Percentiles rank a stretch among this genome's conserved stretches.
Evolutionary conservation across 2,329 filamentous ascomycete genomes (phyloP).

Genomic region (Mollisiaceae sp.): DNA sequence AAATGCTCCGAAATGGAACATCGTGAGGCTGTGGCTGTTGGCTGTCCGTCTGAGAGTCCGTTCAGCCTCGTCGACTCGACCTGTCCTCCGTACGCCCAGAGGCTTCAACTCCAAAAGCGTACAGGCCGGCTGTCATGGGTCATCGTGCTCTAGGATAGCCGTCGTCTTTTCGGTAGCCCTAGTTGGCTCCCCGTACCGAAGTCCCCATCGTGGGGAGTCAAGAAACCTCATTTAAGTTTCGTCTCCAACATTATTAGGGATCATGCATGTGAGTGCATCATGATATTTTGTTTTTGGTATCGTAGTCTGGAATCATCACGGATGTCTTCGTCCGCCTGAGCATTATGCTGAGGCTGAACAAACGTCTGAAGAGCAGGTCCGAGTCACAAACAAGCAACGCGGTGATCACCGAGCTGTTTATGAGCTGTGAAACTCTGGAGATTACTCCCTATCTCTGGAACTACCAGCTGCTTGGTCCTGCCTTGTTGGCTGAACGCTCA

Average conservation of each 20-base stretch:
- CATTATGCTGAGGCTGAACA: slow-evolving; percentile 4
- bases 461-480: slow-evolving; percentile 5
- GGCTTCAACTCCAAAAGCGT: not conserved
- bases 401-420: not conserved
- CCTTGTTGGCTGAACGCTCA: slow-evolving; percentile 1
- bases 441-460: not conserved
- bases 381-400: not conserved
- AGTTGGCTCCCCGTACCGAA: not conserved
- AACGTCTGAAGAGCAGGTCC: not conserved
- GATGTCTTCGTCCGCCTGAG: slow-evolving; percentile 1
- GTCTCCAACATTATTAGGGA: slow-evolving; percentile 6
- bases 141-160: not conserved
- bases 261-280: slow-evolving; percentile 3
- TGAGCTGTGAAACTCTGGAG: slow-evolving; percentile 8
- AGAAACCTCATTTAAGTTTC: slow-evolving; percentile 8
- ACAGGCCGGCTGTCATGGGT: not conserved
- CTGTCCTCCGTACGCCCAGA: slow-evolving; percentile 7
- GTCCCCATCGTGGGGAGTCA: not conserved
- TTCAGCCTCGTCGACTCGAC: slow-evolving; percentile 17
- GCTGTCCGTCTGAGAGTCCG: slow-evolving; percentile 8
- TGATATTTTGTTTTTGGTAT: not conserved
- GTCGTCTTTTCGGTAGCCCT: slow-evolving; percentile 2
- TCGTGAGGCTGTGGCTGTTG: slow-evolving; percentile 2
- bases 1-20: slow-evolving; percentile 1
- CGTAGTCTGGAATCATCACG: not conserved